A percentile compares a stretch with the other conserved stretches of the same genome.
Evolutionary conservation across 257 asterid genomes (phyloP).

Genomic region (Capsicum pubescens): DNA sequence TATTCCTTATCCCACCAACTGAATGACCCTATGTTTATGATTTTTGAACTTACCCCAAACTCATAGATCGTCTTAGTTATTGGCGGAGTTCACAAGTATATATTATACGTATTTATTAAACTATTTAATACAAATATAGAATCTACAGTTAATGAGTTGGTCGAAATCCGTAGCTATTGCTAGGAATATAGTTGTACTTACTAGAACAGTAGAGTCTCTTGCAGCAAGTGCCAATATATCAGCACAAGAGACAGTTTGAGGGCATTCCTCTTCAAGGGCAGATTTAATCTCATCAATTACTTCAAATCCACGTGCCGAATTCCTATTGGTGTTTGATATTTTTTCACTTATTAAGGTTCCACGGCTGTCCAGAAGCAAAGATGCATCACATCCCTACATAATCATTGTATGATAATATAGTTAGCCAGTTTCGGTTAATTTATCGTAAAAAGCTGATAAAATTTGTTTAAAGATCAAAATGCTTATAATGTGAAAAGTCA

Average conservation of each 20-base stretch:
- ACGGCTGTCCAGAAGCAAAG: conserved; percentile 70
- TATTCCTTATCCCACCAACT: no score
- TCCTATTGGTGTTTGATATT: conserved; percentile 65
- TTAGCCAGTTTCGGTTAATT: not conserved
- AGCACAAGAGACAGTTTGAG: conserved; percentile 86
- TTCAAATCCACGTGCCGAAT: conserved; percentile 81
- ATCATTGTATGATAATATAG: not conserved
- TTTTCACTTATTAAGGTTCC: conserved; percentile 69
- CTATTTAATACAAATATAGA: no score
- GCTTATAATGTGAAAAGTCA: not conserved
- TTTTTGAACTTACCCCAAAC: no score
- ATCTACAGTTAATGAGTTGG: no score
- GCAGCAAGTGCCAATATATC: conserved; percentile 84
- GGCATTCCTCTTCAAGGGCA: conserved; percentile 77
- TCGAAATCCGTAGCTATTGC: not conserved
- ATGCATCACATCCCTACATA: conserved; percentile 89
- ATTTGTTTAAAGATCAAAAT: not conserved
- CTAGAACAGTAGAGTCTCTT: conserved; percentile 80
- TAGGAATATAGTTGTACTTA: conserved; percentile 4
- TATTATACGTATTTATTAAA: no score
- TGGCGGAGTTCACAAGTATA: no score
- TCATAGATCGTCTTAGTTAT: no score
- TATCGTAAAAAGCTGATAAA: not conserved
- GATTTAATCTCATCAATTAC: conserved; percentile 84
- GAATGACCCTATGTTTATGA: no score